Evolutionary conservation across 2,329 filamentous ascomycete species (phyloP).

Genomic region (Pseudohalonectria lignicola): DNA sequence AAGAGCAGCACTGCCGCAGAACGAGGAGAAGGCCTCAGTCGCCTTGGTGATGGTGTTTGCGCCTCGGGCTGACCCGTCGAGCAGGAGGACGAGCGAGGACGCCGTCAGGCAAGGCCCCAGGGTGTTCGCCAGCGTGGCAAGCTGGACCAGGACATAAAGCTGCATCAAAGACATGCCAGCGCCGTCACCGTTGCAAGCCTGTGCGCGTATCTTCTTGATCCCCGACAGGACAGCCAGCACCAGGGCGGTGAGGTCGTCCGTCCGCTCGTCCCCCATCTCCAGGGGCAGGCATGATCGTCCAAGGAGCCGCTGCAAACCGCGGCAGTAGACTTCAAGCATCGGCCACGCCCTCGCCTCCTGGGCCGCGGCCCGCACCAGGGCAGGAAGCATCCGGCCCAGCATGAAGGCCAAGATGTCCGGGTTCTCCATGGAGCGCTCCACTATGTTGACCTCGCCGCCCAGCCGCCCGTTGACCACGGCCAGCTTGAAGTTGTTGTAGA

Average conservation of each 20-base stretch:
- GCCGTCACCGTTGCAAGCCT: too few relatives aligned
- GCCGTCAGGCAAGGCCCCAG: constrained; percentile 10
- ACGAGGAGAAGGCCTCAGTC: not conserved
- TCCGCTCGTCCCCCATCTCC: constrained; percentile 22
- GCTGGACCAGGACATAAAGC: constrained; percentile 13
- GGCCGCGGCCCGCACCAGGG: constrained; percentile 30
- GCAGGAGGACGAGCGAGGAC: constrained; percentile 7
- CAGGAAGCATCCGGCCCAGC: constrained; percentile 41
- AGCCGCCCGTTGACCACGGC: constrained; percentile 38
- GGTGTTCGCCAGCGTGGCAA: constrained; percentile 8
- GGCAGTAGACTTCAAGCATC: constrained; percentile 37
- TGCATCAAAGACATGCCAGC: constrained; percentile 9
- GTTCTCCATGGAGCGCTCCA: constrained; percentile 37
- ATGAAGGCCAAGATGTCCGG: constrained; percentile 33
- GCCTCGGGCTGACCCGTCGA: not conserved
- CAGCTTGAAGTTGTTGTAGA: constrained; percentile 46
- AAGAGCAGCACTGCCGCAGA: not conserved
- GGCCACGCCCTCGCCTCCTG: constrained; percentile 27
- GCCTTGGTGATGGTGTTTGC: constrained; percentile 3
- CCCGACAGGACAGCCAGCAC: constrained; percentile 17
- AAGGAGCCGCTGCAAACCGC: constrained; percentile 27
- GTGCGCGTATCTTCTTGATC: constrained; percentile 7
- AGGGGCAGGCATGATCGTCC: constrained; percentile 20
- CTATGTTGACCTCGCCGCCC: constrained; percentile 30
- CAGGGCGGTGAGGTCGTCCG: constrained; percentile 20